phyloP scores from a whole-genome alignment of 371 early-diverging fungal genomes.

The Nosema muscidifuracis region DNA sequence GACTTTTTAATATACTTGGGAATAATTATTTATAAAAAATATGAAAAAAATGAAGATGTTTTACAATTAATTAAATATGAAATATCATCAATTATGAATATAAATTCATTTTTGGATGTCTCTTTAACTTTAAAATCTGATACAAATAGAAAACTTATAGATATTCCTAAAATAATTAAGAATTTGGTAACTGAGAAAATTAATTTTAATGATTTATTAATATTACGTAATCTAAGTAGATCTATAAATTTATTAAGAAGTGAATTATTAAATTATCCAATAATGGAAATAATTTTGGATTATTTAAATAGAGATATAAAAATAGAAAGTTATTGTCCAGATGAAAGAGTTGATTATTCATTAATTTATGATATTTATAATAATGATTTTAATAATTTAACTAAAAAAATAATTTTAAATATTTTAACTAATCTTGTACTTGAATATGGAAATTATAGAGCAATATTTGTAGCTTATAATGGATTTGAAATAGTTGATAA shows the following conservation, averaged over 20 bases:
- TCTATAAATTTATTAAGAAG: slow-evolving; percentile 19
- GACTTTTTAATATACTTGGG: neutral
- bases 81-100: neutral
- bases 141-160: slow-evolving; percentile 15
- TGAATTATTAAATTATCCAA: slow-evolving; percentile 13
- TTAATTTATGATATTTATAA: neutral
- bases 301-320: too few relatives aligned
- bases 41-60: neutral
- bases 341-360: neutral
- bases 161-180: slow-evolving; percentile 17
- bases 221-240: slow-evolving; percentile 17
- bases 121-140: slow-evolving; percentile 9
- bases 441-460: slow-evolving; percentile 33
- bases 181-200: neutral
- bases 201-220: slow-evolving; percentile 1
- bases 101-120: neutral
- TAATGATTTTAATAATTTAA: neutral
- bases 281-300: slow-evolving; percentile 16
- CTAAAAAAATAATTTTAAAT: slow-evolving; percentile 7
- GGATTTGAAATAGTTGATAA: slow-evolving; percentile 4
- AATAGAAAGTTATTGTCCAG: neutral
- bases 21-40: neutral
- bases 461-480: neutral
- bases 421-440: slow-evolving; percentile 23
- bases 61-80: neutral